Conservation (phyloP, 2,329 filamentous ascomycete genomes). For the Diaporthe sp. region DNA sequence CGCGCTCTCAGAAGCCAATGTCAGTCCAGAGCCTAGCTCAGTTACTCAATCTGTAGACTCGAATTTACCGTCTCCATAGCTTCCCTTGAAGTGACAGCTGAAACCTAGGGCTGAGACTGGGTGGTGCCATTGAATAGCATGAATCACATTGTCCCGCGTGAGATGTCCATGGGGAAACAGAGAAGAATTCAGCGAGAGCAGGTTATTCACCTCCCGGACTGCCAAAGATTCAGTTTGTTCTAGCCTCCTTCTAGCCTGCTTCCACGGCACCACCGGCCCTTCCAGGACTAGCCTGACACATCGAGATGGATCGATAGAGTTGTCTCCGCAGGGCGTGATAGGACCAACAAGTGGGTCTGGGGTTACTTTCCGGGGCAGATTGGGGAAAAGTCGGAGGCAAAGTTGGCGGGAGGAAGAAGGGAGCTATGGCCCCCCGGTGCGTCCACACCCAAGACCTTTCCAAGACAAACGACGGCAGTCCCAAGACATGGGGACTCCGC, state of each 20-base stretch:
- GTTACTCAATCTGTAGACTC: not conserved
- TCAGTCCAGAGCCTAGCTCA: not conserved
- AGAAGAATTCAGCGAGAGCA: constrained; percentile 6
- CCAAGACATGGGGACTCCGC: constrained; percentile 28
- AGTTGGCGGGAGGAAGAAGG: not conserved
- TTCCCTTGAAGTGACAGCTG: not conserved
- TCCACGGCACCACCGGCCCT: not conserved
- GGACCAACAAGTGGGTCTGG: constrained; percentile 24
- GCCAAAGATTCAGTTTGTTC: not conserved
- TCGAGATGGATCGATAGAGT: constrained; percentile 15
- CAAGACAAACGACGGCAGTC: constrained; percentile 20
- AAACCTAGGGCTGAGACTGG: not conserved
- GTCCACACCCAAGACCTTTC: constrained; percentile 28
- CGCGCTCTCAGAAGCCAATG: not conserved
- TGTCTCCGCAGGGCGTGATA: not conserved
- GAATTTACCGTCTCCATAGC: not conserved
- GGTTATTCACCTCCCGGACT: not conserved
- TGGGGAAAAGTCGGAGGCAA: constrained; percentile 30
- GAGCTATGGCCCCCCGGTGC: not conserved
- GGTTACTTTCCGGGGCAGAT: constrained; percentile 22
- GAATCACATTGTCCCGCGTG: not conserved
- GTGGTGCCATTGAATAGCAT: not conserved
- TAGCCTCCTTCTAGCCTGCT: constrained; percentile 7
- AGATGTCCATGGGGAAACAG: not conserved
- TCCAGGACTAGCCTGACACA: constrained; percentile 26